Evolutionary conservation across 1,284 basidiomycete species (phyloP), one percentile per base, ranked within the genome.

Genomic region (Schizopora paradoxa): DNA sequence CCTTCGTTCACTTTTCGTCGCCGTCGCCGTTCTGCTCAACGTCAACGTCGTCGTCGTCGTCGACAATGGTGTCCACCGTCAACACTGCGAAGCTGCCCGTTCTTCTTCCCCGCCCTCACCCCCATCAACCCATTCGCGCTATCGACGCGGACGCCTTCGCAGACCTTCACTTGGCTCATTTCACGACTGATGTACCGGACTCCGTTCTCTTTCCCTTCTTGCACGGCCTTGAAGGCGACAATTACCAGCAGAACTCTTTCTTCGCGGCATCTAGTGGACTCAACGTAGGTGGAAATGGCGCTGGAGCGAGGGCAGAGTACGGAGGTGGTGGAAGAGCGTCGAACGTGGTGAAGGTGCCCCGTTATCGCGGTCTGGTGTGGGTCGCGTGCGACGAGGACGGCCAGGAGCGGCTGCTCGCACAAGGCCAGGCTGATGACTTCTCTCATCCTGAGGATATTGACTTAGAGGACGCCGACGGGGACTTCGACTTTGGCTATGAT

Each of bases 141-240:
- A 68, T 90, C 55, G 61, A 75, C 25, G 68, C 81, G 1, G 29
- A 61, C 16, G 65, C 77, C 49, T 87, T 88, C 58, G 69, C 76
- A 2, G 61, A 68, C 32, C 66, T 90, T 47, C 81, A 86, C 47
- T 71, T 77, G 53, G 61, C 69, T n/a, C 76, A 86, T 55, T 65
- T 77, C 51, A 72, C 77, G 47, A 66, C 76, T 3, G 82, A 88
- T 61, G 77, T 86, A 3, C 82, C 84, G 1, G 88, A 91, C 67
- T 68, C 72, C 38, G 73, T 85, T 57, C 74, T 93, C 57, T 88
- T 91, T 63, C 84, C 91, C 22, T 88, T 93, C 70, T 65, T 89
- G 43, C 82, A 91, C 61, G 82, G 88, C 47, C 70, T 94, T 60
- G 88, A 91, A 57, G 82, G 86, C 54, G 73, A 82, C 51, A 87